Conservation (phyloP, 1,284 basidiomycete genomes). For the Rhodotorula sp. region DNA sequence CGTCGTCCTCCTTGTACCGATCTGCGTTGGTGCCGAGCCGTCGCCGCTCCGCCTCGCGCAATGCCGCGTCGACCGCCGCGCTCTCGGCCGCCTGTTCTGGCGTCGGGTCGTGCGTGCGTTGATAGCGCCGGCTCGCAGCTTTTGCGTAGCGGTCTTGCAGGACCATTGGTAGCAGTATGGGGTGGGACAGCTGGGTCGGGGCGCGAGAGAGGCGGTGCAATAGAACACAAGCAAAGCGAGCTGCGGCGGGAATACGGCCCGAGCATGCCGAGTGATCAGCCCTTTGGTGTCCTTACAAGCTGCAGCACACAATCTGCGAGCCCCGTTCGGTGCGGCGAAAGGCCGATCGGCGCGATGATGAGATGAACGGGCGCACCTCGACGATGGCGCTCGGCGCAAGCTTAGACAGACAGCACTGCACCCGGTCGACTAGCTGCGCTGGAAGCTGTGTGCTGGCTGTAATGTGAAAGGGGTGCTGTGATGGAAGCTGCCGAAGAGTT, state of each 20-base stretch:
- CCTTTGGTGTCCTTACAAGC: too few species aligned
- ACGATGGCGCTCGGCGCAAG: too few species aligned
- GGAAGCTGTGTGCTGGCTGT: too few species aligned
- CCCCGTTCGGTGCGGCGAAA: too few species aligned
- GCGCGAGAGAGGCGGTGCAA: background rate
- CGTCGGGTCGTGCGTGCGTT: slow-evolving; percentile 9
- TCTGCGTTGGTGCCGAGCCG: slow-evolving; percentile 23
- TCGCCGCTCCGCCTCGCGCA: slow-evolving; percentile 3
- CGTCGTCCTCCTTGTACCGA: slow-evolving; percentile 24
- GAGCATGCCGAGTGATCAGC: too few species aligned
- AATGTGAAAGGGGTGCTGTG: background rate
- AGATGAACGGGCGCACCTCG: background rate
- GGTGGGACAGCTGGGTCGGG: too few species aligned
- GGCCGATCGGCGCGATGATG: background rate
- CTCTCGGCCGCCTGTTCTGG: slow-evolving; percentile 5
- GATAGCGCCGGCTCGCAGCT: slow-evolving; percentile 12
- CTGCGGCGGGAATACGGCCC: background rate
- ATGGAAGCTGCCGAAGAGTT: background rate
- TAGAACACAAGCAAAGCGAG: background rate
- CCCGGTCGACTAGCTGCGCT: too few species aligned
- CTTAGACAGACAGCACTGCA: too few species aligned
- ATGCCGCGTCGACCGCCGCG: slow-evolving; percentile 1
- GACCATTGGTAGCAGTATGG: slow-evolving; percentile 14
- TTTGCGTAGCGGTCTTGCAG: slow-evolving; percentile 23
- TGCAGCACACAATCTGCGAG: background rate